Base-by-base conservation (phyloP, 331 rosid genomes). In the Quercus phellos region DNA sequence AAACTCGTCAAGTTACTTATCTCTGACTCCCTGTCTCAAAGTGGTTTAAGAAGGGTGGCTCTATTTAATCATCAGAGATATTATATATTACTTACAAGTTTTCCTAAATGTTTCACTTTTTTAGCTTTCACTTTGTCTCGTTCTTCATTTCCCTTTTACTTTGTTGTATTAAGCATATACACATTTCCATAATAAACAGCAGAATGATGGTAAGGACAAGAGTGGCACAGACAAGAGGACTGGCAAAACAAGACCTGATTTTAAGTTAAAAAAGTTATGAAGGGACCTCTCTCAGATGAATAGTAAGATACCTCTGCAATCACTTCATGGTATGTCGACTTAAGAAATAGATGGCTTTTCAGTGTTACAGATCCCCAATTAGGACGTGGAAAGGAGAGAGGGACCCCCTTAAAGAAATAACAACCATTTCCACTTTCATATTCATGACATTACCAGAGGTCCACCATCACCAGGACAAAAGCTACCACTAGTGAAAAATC, bases 391-490 rank as follows among this genome's bases (percentile, higher is more conserved):
- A 64, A 72, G 78, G 51, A 71, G 1, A 12, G 30, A 51, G 64
- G 71, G 71, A 60, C 35, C 77, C 70, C 38, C 27, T 19, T 50
- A 68, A 42, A 73, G 2, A 73, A 21, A 74, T 5, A 53, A 55
- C 77, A 60, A 43, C 70, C 80, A 74, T 67, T 53, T 59, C 66
- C 82, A 78, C 68, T 70, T 58, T 51, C 22, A 59, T 55, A 4
- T 73, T 43, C 46, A 64, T 67, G 76, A 76, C 72, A 61, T 24
- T 46, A 55, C 83, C 55, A 51, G 53, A 68, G 89, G 85, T 80
- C 94, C 90, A 82, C 87, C 82, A 78, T 34, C 35, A 79, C 79
- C 38, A 66, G 60, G 78, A 76, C 86, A 43, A 2, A 64, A 66
- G 71, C 74, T 55, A 51, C 71, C 69, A 74, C 55, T 50, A 19